Percentiles rank a stretch among this genome's conserved stretches.
These are phyloP conservation scores for Sonneratia caseolaris DNA, from an alignment of 345 rosid genomes.

Conservation along the genomic window DNA sequence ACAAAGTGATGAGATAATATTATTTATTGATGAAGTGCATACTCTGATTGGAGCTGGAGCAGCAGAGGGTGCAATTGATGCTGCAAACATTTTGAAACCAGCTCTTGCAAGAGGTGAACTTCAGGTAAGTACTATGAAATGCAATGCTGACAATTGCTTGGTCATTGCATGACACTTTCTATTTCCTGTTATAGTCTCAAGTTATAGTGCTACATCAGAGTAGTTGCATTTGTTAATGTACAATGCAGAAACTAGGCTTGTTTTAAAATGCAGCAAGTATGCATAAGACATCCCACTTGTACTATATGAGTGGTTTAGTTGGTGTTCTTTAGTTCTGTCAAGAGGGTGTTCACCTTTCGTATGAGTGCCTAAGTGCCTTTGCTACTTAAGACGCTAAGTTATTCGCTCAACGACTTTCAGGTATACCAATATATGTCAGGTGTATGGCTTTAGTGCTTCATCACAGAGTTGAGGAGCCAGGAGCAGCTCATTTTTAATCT, in stretches of 20 bases:
- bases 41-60: constrained; percentile 98
- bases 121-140: constrained; percentile 42
- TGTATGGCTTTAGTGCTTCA: neutral
- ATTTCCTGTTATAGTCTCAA: neutral
- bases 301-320: neutral
- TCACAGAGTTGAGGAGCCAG: neutral
- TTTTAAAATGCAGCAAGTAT: neutral
- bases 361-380: neutral
- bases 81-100: constrained; percentile 97
- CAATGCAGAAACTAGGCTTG: neutral
- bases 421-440: neutral
- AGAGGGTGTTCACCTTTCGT: too few species aligned
- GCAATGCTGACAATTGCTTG: too few species aligned
- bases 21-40: constrained; percentile 98
- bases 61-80: constrained; percentile 99
- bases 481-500: neutral
- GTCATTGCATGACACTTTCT: neutral
- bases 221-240: neutral
- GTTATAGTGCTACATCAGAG: neutral
- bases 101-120: constrained; percentile 99
- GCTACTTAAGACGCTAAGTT: neutral
- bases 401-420: neutral
- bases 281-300: neutral
- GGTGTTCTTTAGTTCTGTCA: neutral
- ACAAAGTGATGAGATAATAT: constrained; percentile 93